These are phyloP conservation scores for Uncinocarpus reesii DNA, from an alignment of 2,329 filamentous ascomycete species.

Conservation along the genomic window DNA sequence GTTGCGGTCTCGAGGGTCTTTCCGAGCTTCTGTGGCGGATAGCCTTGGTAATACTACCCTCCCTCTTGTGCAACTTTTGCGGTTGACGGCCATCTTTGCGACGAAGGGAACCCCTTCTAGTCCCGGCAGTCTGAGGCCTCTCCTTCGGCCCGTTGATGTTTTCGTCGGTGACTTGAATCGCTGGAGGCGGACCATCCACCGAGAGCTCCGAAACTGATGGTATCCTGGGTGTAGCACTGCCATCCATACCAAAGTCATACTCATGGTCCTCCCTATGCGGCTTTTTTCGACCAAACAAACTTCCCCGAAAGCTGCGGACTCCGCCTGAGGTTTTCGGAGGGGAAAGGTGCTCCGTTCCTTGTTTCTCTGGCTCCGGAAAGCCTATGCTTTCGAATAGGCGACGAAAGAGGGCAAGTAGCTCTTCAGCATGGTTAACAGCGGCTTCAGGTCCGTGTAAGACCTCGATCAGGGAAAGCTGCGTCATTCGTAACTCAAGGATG, in stretches of 20 bases:
- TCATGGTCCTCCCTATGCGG: slow-evolving; percentile 38
- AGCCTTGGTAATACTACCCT: slow-evolving; percentile 25
- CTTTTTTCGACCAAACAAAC: slow-evolving; percentile 61
- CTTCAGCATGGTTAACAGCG: slow-evolving; percentile 79
- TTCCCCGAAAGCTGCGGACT: slow-evolving; percentile 58
- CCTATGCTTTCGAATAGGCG: slow-evolving; percentile 63
- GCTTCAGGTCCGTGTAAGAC: slow-evolving; percentile 70
- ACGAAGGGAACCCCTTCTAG: slow-evolving; percentile 24
- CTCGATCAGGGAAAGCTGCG: slow-evolving; percentile 75
- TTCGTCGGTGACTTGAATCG: slow-evolving; percentile 68
- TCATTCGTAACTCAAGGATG: slow-evolving; percentile 92
- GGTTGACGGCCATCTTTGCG: slow-evolving; percentile 16
- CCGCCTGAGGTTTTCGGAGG: slow-evolving; percentile 61
- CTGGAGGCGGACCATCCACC: slow-evolving; percentile 43
- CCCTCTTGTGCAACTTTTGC: slow-evolving; percentile 26
- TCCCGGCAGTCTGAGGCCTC: slow-evolving; percentile 16
- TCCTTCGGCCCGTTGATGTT: slow-evolving; percentile 27
- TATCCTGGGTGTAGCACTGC: slow-evolving; percentile 17
- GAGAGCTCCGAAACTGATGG: slow-evolving; percentile 20
- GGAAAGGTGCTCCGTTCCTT: slow-evolving; percentile 35
- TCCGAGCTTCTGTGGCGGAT: slow-evolving; percentile 21
- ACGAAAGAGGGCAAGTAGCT: slow-evolving; percentile 71
- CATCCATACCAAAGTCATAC: slow-evolving; percentile 31
- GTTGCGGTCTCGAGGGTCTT: slow-evolving; percentile 4
- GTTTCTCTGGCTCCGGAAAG: slow-evolving; percentile 25